These are phyloP conservation scores for Sarocladium kiliense DNA, from an alignment of 2,329 filamentous ascomycete genomes.

Conservation along the genomic window DNA sequence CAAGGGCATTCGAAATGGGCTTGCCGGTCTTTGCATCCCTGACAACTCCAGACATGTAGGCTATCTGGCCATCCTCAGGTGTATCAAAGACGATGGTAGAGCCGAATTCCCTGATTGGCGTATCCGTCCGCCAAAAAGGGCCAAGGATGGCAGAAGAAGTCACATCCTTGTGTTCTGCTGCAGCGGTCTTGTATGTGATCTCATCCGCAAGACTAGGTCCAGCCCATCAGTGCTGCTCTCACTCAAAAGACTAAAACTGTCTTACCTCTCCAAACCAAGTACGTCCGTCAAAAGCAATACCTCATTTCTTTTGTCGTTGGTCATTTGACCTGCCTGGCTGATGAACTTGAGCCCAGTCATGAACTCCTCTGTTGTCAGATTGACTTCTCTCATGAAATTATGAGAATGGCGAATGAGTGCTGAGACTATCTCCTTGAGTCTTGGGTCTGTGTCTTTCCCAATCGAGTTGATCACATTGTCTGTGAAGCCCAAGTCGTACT, in stretches of 20 bases:
- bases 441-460: constrained; percentile 59
- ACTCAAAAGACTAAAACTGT: not conserved
- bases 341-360: constrained; percentile 53
- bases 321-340: constrained; percentile 56
- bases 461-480: constrained; percentile 62
- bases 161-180: constrained; percentile 32
- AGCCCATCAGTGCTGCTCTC: too few species aligned
- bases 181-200: constrained; percentile 58
- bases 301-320: constrained; percentile 59
- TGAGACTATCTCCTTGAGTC: constrained; percentile 57
- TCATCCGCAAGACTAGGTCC: constrained; percentile 58
- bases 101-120: constrained; percentile 59
- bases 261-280: constrained; percentile 57
- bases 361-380: constrained; percentile 69
- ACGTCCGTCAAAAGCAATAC: constrained; percentile 62
- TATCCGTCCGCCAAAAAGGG: constrained; percentile 69
- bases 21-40: constrained; percentile 47
- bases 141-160: constrained; percentile 72
- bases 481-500: constrained; percentile 40
- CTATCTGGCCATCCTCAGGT: constrained; percentile 38
- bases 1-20: constrained; percentile 53
- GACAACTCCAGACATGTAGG: constrained; percentile 54
- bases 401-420: constrained; percentile 65
- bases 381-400: constrained; percentile 68
- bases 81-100: constrained; percentile 44